Base-by-base conservation (phyloP, 257 asterid genomes). In the Linderniella brevidens region DNA sequence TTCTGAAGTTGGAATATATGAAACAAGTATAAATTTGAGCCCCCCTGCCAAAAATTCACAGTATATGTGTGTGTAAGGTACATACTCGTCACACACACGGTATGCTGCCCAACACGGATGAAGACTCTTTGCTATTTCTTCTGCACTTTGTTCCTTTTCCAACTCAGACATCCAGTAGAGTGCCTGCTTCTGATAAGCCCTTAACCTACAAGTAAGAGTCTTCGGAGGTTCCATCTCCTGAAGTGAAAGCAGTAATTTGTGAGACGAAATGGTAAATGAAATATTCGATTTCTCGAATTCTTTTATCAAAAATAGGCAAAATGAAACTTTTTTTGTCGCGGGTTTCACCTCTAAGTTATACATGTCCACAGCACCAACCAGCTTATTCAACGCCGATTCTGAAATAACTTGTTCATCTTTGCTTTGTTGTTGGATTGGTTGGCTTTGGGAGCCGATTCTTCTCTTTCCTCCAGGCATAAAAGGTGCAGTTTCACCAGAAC, bases 101-200 rank as follows among this genome's bases (percentile, higher is more conserved):
- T 76, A 88, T 52, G 94, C 96, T 49, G 76, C 78, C 98, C 98
- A 88, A 66, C 96, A 88, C 37, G 98, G 98, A 46, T 84, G 98
- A 66, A 88, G 61, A 41, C 82, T 75, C 46, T 79, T 59, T 60
- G 77, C 80, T 50, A 86, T 95, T 50, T 74, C 87, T 62, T 80
- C 85, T 43, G 41, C 46, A 61, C 70, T 51, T 51, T 64, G 67
- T 48, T 88, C 93, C 59, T 72, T 77, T 78, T 84, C 98, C 65
- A 81, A 71, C 37, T 78, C 79, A 56, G 70, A 48, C 98, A 88
- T 88, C 96, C 96, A 88, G 63, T 66, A 61, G 58, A 88, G 93
- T 58, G 98, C 96, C 84, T 88, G 96, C 73, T 84, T 88, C 74
- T 88, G 98, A 80, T 88, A 88, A 49, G 95, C 77, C 46, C 93